These are phyloP conservation scores for Aspergillus homomorphus DNA, from an alignment of 495 filamentous ascomycete species.

Conservation along the genomic window DNA sequence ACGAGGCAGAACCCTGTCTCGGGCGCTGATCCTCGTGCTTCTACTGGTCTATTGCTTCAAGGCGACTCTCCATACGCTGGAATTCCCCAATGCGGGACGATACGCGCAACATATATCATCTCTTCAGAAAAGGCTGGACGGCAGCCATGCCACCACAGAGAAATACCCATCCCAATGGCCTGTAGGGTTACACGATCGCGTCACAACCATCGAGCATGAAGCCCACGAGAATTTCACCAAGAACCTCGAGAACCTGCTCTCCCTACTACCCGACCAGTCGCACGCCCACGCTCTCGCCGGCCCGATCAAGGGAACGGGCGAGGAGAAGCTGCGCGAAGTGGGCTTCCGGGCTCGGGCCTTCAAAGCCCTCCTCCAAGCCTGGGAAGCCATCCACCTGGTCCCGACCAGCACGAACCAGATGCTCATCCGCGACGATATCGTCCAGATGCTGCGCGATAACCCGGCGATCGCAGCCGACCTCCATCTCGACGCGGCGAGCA, in stretches of 20 bases:
- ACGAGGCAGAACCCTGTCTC: too few relatives aligned
- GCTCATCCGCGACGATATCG: conserved; percentile 20
- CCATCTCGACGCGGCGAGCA: conserved; percentile 9
- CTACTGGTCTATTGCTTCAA: too few relatives aligned
- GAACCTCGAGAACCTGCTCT: conserved; percentile 2
- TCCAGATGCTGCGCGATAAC: conserved; percentile 20
- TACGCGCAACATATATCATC: too few relatives aligned
- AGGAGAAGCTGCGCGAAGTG: conserved; percentile 17
- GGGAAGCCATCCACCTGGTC: conserved; percentile 19
- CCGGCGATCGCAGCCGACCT: conserved; percentile 8
- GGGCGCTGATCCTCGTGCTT: too few relatives aligned
- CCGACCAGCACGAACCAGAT: not conserved
- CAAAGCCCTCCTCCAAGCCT: conserved; percentile 16
- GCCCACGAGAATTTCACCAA: not conserved
- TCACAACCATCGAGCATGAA: too few relatives aligned
- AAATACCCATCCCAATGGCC: too few relatives aligned
- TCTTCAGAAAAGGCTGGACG: too few relatives aligned
- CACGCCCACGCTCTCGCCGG: conserved; percentile 7
- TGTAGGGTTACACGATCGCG: too few relatives aligned
- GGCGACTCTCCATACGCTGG: too few relatives aligned
- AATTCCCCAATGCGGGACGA: too few relatives aligned
- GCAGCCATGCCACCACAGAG: too few relatives aligned
- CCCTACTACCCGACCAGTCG: conserved; percentile 9
- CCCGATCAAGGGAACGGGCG: conserved; percentile 16
- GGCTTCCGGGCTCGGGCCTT: conserved; percentile 21